Percentiles rank a stretch among this genome's conserved stretches.
Conservation (phyloP, 2,329 filamentous ascomycete species). For the Colletotrichum australisinense region DNA sequence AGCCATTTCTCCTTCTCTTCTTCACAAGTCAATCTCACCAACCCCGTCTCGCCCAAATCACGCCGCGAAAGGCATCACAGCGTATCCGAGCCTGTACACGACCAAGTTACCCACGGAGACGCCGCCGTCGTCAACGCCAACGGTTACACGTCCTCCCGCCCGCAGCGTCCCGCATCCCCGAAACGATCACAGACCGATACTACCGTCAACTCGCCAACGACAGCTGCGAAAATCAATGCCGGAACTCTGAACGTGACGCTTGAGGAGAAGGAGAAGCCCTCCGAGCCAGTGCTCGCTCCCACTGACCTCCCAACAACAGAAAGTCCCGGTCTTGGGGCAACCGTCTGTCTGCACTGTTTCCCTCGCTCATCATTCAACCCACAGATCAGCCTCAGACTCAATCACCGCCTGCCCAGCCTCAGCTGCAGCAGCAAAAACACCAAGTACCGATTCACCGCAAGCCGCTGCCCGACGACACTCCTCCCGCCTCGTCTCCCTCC, state of each 20-base stretch:
- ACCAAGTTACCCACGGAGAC: conserved; percentile 13
- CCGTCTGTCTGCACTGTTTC: conserved; percentile 50
- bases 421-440: conserved; percentile 34
- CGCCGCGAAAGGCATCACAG: conserved; percentile 34
- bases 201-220: neutral
- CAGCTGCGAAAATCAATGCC: conserved; percentile 2
- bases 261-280: conserved; percentile 26
- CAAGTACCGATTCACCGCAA: conserved; percentile 38
- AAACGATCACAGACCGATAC: conserved; percentile 33
- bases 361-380: conserved; percentile 50
- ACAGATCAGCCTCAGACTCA: conserved; percentile 42
- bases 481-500: conserved; percentile 23
- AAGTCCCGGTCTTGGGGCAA: conserved; percentile 50
- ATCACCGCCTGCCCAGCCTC: conserved; percentile 20
- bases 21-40: conserved; percentile 32
- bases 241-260: neutral
- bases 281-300: conserved; percentile 36
- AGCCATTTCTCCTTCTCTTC: conserved; percentile 49
- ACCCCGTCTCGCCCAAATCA: conserved; percentile 23
- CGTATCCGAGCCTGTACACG: conserved; percentile 29
- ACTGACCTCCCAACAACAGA: conserved; percentile 37
- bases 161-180: conserved; percentile 26
- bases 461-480: conserved; percentile 26
- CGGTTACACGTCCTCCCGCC: conserved; percentile 12
- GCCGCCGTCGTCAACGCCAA: conserved; percentile 11